Percentiles rank a stretch among this genome's conserved stretches.
Conservation (phyloP, 495 filamentous ascomycete species). For the Aspergillus saccharolyticus region DNA sequence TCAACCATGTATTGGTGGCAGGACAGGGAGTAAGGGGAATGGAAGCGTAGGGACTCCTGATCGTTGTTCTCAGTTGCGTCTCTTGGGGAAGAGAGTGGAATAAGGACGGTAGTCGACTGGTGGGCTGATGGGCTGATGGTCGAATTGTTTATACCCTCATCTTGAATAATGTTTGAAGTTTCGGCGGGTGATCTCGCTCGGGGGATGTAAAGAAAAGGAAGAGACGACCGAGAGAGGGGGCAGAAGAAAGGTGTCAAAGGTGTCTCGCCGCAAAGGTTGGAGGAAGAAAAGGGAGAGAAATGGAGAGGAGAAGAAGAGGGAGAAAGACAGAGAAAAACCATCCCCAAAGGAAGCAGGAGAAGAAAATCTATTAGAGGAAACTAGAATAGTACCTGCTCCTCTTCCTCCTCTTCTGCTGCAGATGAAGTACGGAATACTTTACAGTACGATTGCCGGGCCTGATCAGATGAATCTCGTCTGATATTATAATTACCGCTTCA, state of each 20-base stretch:
- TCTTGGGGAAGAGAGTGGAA: not conserved
- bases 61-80: not conserved
- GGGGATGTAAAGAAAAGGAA: not conserved
- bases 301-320: conserved; percentile 8
- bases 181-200: conserved; percentile 12
- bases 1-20: not conserved
- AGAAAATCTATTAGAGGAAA: conserved; percentile 11
- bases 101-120: not conserved
- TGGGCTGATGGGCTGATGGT: not conserved
- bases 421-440: not conserved
- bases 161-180: conserved; percentile 9
- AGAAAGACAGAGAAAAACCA: too few relatives aligned
- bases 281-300: conserved; percentile 7
- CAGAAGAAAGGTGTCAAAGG: not conserved
- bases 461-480: not conserved
- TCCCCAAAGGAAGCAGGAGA: conserved; percentile 4
- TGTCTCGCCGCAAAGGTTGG: not conserved
- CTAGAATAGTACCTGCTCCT: conserved; percentile 9
- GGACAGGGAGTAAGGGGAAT: not conserved
- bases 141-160: conserved; percentile 9
- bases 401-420: too few relatives aligned
- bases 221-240: not conserved
- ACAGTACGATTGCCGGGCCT: not conserved
- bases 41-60: not conserved
- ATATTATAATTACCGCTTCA: not conserved